A percentile compares a stretch with the other conserved stretches of the same genome.
Conservation (phyloP, 345 rosid species). For the Lumnitzera littorea region DNA sequence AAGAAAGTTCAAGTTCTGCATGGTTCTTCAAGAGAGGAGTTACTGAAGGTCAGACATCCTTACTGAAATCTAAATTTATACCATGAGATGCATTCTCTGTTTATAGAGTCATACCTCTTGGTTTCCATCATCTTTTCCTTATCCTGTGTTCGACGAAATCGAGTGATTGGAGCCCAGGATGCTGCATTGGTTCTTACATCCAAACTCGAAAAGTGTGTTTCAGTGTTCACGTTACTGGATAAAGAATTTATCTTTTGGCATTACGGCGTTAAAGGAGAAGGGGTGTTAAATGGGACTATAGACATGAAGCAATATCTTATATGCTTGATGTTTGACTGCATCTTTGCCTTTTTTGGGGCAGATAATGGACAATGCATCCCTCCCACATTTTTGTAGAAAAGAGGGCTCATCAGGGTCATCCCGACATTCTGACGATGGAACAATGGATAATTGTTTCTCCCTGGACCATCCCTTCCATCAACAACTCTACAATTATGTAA, state of each 20-base stretch:
- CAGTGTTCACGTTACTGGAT: too few species aligned
- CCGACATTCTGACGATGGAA: constrained; percentile 29
- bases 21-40: constrained; percentile 78
- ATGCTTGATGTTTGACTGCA: background rate
- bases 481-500: constrained; percentile 62
- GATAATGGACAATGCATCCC: constrained; percentile 85
- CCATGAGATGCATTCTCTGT: background rate
- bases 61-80: background rate
- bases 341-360: constrained; percentile 20
- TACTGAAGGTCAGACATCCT: constrained; percentile 54
- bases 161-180: too few species aligned
- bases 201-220: too few species aligned
- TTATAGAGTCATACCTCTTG: background rate
- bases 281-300: too few species aligned
- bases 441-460: constrained; percentile 68
- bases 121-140: background rate
- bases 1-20: constrained; percentile 82
- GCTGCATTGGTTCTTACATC: too few species aligned
- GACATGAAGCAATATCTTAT: too few species aligned
- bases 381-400: constrained; percentile 87
- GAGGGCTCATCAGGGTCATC: constrained; percentile 80
- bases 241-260: too few species aligned
- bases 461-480: constrained; percentile 83
- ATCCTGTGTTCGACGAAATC: too few species aligned
- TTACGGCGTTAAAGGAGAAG: too few species aligned